Evolutionary conservation across 164 flowering plant genomes (phyloP), one percentile per base, ranked within the genome.

Genomic region (Cinnamomum chago): DNA sequence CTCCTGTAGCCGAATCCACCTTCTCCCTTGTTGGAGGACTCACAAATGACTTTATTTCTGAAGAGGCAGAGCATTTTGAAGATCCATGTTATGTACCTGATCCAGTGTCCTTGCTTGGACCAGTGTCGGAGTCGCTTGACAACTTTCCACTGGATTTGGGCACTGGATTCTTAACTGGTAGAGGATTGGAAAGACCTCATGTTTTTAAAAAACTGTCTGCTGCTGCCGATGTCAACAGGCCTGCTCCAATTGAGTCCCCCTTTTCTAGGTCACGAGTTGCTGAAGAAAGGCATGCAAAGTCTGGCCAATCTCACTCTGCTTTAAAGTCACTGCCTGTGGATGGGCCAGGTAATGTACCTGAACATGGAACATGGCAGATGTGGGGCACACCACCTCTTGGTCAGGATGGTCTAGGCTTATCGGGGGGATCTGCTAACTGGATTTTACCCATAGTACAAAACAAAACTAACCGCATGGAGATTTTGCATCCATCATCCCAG

Each of bases 101-200:
- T 84, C 93, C 94, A 3, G 87, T 82, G 55, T 89, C 94, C 20
- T 82, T 95, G 81, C 92, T 95, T 73, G 98, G 98, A 50, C 97
- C 98, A 50, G 92, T 95, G 71, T 91, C 97, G n/a, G 97, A 92
- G 78, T 93, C 98, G 64, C 94, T 95, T 81, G 92, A 92, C 79
- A 86, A 90, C 83, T 94, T 94, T 81, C 89, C 91, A 62, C 77
- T 88, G 78, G 98, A 92, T 80, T 74, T 81, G 17, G 92, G 92
- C 17, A 22, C 84, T 81, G 87, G 88, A 35, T 89, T 86, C 81
- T 80, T 76, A 22, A 25, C 79, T 33, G 87, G 85, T 71, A 50
- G 70, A 22, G 88, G 78, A 77, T 28, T 82, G 65, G 90, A 84
- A 67, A 86, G 72, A 66, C 79, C 88, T 62, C 79, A 74, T 72